phyloP scores from a whole-genome alignment of 768 basidiomycete species.

The Termitomyces sp. region DNA sequence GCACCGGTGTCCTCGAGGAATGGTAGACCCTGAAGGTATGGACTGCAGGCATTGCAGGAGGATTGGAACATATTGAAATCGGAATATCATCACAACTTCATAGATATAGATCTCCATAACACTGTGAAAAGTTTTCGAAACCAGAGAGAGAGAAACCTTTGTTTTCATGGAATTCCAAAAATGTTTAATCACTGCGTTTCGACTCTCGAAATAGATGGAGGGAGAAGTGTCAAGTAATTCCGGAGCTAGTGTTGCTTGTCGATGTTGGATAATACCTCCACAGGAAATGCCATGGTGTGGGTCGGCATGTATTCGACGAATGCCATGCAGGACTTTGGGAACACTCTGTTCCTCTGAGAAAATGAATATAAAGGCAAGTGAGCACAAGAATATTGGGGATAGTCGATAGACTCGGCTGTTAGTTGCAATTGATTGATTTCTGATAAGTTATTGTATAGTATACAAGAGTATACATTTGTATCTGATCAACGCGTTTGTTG shows the following conservation, averaged over 20 bases:
- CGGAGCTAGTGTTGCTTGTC: not conserved
- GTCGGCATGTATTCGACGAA: no score
- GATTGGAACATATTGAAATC: constrained; percentile 1
- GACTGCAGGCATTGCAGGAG: not conserved
- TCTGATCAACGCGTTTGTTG: no score
- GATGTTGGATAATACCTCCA: not conserved
- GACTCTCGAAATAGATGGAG: not conserved
- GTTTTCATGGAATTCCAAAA: constrained; percentile 3
- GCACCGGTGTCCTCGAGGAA: not conserved
- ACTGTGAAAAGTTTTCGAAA: not conserved
- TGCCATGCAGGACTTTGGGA: no score
- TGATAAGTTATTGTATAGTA: no score
- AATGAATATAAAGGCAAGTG: no score
- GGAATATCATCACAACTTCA: constrained; percentile 2
- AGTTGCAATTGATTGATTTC: no score
- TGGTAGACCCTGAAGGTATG: not conserved
- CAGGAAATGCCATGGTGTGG: not conserved
- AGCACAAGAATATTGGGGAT: no score
- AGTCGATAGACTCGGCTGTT: no score
- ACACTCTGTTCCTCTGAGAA: no score
- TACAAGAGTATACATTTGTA: no score
- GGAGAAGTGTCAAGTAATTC: constrained; percentile 3
- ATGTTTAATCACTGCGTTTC: not conserved
- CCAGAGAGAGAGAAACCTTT: constrained; percentile 1
- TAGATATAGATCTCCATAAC: constrained; percentile 2